These are phyloP conservation scores for Quercus parvula DNA, from an alignment of 306 rosid species.

Conservation along the genomic window DNA sequence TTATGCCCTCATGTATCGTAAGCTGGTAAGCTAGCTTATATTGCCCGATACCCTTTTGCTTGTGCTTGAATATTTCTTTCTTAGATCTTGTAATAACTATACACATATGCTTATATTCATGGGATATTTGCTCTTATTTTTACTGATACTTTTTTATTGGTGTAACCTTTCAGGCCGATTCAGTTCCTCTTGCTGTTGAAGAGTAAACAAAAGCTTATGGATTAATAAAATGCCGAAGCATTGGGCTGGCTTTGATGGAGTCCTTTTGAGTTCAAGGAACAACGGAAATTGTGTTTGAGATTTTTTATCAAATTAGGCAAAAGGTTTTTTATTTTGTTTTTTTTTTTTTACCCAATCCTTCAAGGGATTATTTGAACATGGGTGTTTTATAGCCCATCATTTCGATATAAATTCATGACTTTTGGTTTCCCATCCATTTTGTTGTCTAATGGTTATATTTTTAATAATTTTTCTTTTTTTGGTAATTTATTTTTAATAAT, in stretches of 20 bases:
- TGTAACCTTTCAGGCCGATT: slow-evolving; percentile 49
- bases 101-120: too few species aligned
- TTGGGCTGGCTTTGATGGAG: slow-evolving; percentile 33
- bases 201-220: slow-evolving; percentile 38
- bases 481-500: too few species aligned
- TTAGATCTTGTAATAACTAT: neutral
- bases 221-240: slow-evolving; percentile 39
- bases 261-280: neutral
- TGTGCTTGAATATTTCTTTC: neutral
- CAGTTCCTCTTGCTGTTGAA: slow-evolving; percentile 74
- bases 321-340: too few species aligned
- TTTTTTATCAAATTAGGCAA: too few species aligned
- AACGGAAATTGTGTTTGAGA: too few species aligned
- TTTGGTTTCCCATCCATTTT: too few species aligned
- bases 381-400: too few species aligned
- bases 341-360: too few species aligned
- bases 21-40: slow-evolving; percentile 50
- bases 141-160: neutral
- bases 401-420: too few species aligned
- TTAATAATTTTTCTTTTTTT: too few species aligned
- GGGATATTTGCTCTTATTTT: neutral
- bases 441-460: too few species aligned
- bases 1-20: slow-evolving; percentile 90
- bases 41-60: neutral
- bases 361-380: too few species aligned